Evolutionary conservation across 148 eudicot genomes (phyloP), one percentile per base, ranked within the genome.

Genomic region (Vaccinium myrtillus): DNA sequence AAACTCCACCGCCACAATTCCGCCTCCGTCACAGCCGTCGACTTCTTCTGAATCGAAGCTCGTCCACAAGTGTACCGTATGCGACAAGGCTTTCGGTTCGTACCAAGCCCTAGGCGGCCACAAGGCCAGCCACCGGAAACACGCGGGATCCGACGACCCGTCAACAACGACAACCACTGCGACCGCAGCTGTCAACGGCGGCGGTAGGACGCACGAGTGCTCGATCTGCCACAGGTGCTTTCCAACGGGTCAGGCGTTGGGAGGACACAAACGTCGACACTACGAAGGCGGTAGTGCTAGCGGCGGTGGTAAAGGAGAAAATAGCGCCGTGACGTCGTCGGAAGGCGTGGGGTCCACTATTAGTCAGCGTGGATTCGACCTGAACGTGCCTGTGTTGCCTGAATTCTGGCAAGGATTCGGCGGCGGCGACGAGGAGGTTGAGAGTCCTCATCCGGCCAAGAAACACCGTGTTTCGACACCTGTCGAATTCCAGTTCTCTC

Each of bases 81-180:
- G 98, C 87, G 87, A 88, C 75, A 93, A 93, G 88, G 86, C 90
- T 1, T 95, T 93, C 21, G 91, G 91, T 3, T 95, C 98, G 1
- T 95, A 95, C 91, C 98, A 95, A 54, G 98, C 98, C 0, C 88
- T 95, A 16, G 98, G 98, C 21, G 98, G 98, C 0, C 98, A 95
- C 90, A 95, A 95, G 87, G 97, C 98, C 36, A 95, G 98, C 81
- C 98, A 95, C 88, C 87, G 97, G 21, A 91, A 90, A 56, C 87
- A 50, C 51, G 78, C 81, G 25, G 87, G 80, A 0, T 89, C 58
- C 18, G 89, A 82, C 27, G 86, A 84, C 25, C 89, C 87, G 43
- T 75, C 93, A 0, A 48, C 86, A 3, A 12, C 77, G 16, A 48
- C 89, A 48, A 49, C 88, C 23, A 0, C 77, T 46, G 32, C 88